phyloP scores from a whole-genome alignment of 2,329 filamentous ascomycete species.

The Neoscytalidium dimidiatum region DNA sequence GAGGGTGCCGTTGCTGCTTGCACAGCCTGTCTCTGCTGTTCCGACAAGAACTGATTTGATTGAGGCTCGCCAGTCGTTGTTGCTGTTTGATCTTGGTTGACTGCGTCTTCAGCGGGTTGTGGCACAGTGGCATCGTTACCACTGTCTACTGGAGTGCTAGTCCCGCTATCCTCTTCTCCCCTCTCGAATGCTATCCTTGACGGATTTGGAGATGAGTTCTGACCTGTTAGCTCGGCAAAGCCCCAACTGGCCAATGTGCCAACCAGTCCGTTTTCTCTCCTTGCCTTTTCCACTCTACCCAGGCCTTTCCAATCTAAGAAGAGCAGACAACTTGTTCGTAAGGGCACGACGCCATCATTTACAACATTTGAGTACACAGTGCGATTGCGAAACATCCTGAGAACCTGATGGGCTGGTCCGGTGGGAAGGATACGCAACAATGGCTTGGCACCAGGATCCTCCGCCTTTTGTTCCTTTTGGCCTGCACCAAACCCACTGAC shows the following conservation, averaged over 20 bases:
- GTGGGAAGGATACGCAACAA: constrained; percentile 85
- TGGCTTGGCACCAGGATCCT: constrained; percentile 83
- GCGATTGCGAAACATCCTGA: constrained; percentile 85
- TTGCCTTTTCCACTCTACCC: constrained; percentile 89
- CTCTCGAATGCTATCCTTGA: constrained; percentile 29
- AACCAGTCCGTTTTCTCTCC: constrained; percentile 86
- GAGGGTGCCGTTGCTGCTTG: constrained; percentile 37
- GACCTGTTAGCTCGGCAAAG: constrained; percentile 85
- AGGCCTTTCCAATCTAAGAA: constrained; percentile 97
- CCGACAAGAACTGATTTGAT: constrained; percentile 33
- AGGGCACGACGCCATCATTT: constrained; percentile 93
- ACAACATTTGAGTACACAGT: constrained; percentile 97
- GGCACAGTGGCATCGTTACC: constrained; percentile 61
- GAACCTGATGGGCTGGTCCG: constrained; percentile 82
- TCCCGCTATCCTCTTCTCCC: constrained; percentile 28
- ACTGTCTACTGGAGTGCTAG: constrained; percentile 25
- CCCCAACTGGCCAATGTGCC: constrained; percentile 93
- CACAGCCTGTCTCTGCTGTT: constrained; percentile 28
- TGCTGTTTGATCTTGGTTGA: constrained; percentile 65
- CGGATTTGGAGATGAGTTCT: constrained; percentile 63
- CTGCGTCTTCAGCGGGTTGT: constrained; percentile 67
- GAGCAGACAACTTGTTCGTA: constrained; percentile 92
- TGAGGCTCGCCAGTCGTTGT: constrained; percentile 31
- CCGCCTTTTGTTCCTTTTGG: constrained; percentile 54
- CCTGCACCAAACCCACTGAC: constrained; percentile 74